These are phyloP conservation scores for Psilocybe cubensis DNA, from an alignment of 768 basidiomycete genomes.

Conservation along the genomic window DNA sequence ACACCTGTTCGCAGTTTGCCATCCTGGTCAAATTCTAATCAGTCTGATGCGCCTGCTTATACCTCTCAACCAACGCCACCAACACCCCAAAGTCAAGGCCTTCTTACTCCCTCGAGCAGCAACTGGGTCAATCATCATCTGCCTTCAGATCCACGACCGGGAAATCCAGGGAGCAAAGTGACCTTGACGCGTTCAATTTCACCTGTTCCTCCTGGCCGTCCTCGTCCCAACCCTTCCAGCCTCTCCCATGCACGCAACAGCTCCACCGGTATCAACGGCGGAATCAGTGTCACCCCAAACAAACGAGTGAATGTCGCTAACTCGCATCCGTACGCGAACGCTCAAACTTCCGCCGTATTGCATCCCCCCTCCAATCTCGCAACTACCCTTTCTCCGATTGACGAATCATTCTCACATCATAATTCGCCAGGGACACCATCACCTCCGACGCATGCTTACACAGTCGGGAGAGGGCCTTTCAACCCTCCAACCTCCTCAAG, in stretches of 20 bases:
- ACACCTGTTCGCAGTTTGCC: conserved; percentile 39
- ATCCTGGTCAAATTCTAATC: conserved; percentile 62
- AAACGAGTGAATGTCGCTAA: conserved; percentile 48
- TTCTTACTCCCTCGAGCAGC: conserved; percentile 47
- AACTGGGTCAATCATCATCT: conserved; percentile 55
- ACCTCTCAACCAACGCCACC: conserved; percentile 43
- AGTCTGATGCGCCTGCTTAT: conserved; percentile 52
- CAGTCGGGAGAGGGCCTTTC: conserved; percentile 66
- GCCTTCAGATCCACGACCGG: conserved; percentile 65
- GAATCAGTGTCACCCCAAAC: conserved; percentile 39
- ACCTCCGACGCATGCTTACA: conserved; percentile 51
- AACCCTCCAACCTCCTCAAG: conserved; percentile 46
- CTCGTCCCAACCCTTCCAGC: conserved; percentile 29
- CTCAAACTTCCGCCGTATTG: conserved; percentile 41
- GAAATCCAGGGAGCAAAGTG: conserved; percentile 45
- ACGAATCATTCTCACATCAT: conserved; percentile 57
- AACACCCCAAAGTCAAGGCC: conserved; percentile 37
- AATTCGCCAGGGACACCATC: conserved; percentile 46
- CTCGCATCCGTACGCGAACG: conserved; percentile 65
- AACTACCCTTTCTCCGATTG: conserved; percentile 70
- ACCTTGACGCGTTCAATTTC: conserved; percentile 45
- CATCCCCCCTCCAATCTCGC: conserved; percentile 55
- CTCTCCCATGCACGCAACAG: conserved; percentile 51
- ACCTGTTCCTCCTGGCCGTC: conserved; percentile 40
- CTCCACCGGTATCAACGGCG: conserved; percentile 52